Base-by-base conservation (phyloP, 2,329 filamentous ascomycete genomes). In the Zymoseptoria pseudotritici region DNA sequence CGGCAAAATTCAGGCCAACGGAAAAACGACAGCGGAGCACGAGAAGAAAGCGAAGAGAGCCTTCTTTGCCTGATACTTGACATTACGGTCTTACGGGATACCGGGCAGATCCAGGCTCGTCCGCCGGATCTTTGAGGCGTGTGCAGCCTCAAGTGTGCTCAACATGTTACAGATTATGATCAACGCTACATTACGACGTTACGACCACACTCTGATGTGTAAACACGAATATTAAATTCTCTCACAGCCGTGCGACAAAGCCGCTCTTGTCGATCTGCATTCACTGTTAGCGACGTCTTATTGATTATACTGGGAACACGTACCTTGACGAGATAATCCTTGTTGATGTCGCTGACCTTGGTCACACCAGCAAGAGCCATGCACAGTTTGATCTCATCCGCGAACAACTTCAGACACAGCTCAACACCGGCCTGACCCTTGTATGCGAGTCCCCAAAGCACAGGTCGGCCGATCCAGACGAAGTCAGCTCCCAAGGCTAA, bases 401-500 rank as follows among this genome's bases (percentile, higher is more conserved):
- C 64, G 21, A 78, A 56, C 24, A 82, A 74, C 50, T 72, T 76
- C 55, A 83, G 59, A 20, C 78, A 78, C 53, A 77, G 62, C 62
- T 77, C 76, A 2, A 73, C 70, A n/a, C 72, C 72, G 20, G 67
- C 66, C 56, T 74, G 67, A 2, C 72, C 72, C 36, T 71, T 68
- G 54, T 70, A 70, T 11, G 77, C 77, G 49, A 82, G 69, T 0
- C 79, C 80, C 80, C 80, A 82, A 8, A 82, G 72, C 10, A 77
- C 72, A 5, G 77, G 75, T 19, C 80, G 65, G 0, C 80, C 80
- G 7, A 80, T 70, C 78, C 72, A 83, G 22, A 53, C 78, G 68
- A 74, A 81, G 57, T 80, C 73, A 0, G 80, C 81, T 2, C 80
- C 80, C 2, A 83, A 68, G 2, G 79, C 78, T 2, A 83, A 69